Evolutionary conservation across 164 flowering plant species (phyloP), one percentile per base, ranked within the genome.

Genomic region (Hamamelis virginiana): DNA sequence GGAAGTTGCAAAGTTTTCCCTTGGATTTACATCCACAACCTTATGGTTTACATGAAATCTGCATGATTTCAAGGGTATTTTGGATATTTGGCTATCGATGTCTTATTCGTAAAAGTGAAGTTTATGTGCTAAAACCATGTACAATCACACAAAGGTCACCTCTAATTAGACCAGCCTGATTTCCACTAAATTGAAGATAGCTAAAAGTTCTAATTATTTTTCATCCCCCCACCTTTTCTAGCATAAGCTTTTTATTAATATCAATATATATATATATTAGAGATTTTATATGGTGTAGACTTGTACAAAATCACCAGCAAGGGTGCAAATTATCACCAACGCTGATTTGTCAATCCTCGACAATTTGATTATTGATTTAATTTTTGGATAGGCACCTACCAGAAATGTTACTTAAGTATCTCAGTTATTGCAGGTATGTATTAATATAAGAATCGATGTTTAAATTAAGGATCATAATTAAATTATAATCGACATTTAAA

Each of bases 151-250:
- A 67, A 69, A 75, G 45, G 55, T 61, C 27, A 60, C 19, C 33
- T 83, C 75, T 77, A 64, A 85, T 81, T 83, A 74, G 89, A 76
- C 82, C 84, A 83, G 78, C 75, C 60, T 65, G 78, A 77, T 76
- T 69, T 75, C 81, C 84, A 81, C 85, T 81, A 78, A 6, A 72
- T 45, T 70, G 46, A 52, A 69, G 85, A 77, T 75, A 75, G 73
- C 59, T 46, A 62, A 75, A 69, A 43, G 43, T 58, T 63, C 26
- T 62, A 65, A 48, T 62, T 48, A 67, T 61, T 33, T 55, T 62
- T 48, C 5, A 28, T 28, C 14, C 58, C 64, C 69, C 27, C n/a
- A n/a, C n/a, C 69, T 57, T 64, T 47, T 45, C 58, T 56, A 64
- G 47, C 5, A 9, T 5, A 61, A n/a, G 11, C 3, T 9, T 19